Percentiles rank a stretch among this genome's conserved stretches.
Conservation (phyloP, 1,284 basidiomycete genomes). For the Ganoderma resinaceum region DNA sequence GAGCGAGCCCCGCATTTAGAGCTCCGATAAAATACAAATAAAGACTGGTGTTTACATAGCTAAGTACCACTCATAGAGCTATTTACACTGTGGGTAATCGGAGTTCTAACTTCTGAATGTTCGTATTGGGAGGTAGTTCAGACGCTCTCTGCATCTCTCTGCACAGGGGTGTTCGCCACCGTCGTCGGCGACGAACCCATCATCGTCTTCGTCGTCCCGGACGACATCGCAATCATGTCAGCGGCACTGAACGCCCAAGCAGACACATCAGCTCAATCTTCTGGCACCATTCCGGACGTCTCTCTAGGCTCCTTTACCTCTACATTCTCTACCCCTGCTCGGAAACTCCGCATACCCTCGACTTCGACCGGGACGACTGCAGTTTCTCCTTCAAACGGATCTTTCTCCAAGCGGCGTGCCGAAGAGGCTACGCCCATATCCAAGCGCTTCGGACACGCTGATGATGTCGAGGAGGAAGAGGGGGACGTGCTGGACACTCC, state of each 20-base stretch:
- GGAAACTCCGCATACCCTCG: constrained; percentile 58
- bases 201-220: constrained; percentile 10
- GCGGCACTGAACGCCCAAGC: constrained; percentile 42
- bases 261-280: constrained; percentile 50
- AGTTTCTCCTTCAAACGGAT: constrained; percentile 44
- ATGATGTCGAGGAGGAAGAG: constrained; percentile 44
- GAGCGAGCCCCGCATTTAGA: too few relatives aligned
- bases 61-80: too few relatives aligned
- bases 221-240: constrained; percentile 37
- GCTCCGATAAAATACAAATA: too few relatives aligned
- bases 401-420: constrained; percentile 35
- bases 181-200: constrained; percentile 32
- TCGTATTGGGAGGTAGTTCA: too few relatives aligned
- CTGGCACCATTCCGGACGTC: constrained; percentile 61
- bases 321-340: constrained; percentile 62
- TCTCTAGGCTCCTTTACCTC: constrained; percentile 66
- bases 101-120: too few relatives aligned
- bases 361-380: constrained; percentile 60
- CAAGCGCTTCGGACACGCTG: constrained; percentile 40
- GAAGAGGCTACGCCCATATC: constrained; percentile 42
- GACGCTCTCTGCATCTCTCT: too few relatives aligned
- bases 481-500: constrained; percentile 61
- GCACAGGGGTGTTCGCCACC: too few relatives aligned
- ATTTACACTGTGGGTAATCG: too few relatives aligned
- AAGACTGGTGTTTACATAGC: too few relatives aligned